These are phyloP conservation scores for Microbotryum scabiosae DNA, from an alignment of 1,284 basidiomycete genomes.

Conservation along the genomic window DNA sequence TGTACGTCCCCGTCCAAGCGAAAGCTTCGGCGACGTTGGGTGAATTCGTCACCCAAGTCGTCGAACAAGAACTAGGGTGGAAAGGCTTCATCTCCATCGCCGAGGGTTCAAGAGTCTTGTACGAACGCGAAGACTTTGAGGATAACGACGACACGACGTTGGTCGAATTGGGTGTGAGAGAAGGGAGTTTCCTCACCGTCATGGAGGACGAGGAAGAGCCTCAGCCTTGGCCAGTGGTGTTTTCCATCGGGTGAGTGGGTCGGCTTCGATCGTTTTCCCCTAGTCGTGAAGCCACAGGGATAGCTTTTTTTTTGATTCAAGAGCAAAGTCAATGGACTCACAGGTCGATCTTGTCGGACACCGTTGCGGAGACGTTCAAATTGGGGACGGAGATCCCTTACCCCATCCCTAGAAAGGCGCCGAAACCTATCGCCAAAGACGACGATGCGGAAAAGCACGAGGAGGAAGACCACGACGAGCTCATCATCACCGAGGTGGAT, in stretches of 20 bases:
- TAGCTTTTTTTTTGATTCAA: not conserved
- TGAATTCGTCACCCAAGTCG: constrained; percentile 59
- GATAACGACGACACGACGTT: constrained; percentile 69
- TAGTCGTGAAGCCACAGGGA: too few species aligned
- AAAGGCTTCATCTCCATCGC: constrained; percentile 67
- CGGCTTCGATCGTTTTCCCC: not conserved
- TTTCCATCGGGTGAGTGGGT: not conserved
- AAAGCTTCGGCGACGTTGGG: constrained; percentile 62
- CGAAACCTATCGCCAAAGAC: constrained; percentile 6
- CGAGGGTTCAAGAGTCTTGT: constrained; percentile 71
- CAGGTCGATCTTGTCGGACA: constrained; percentile 5
- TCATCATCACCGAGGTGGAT: not conserved
- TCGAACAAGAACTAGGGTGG: constrained; percentile 36
- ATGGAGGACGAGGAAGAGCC: constrained; percentile 74
- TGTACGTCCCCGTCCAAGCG: constrained; percentile 65
- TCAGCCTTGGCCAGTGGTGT: not conserved
- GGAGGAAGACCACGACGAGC: constrained; percentile 7
- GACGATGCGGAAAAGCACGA: not conserved
- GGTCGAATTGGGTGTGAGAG: constrained; percentile 58
- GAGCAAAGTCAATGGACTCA: not conserved
- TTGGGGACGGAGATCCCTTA: constrained; percentile 11
- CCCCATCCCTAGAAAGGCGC: constrained; percentile 15
- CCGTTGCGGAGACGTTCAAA: not conserved
- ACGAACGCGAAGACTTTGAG: constrained; percentile 77
- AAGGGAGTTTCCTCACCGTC: constrained; percentile 75